Percentiles rank a stretch among this genome's conserved stretches.
These are phyloP conservation scores for Leptographium flavum DNA, from an alignment of 2,329 filamentous ascomycete species.

Conservation along the genomic window DNA sequence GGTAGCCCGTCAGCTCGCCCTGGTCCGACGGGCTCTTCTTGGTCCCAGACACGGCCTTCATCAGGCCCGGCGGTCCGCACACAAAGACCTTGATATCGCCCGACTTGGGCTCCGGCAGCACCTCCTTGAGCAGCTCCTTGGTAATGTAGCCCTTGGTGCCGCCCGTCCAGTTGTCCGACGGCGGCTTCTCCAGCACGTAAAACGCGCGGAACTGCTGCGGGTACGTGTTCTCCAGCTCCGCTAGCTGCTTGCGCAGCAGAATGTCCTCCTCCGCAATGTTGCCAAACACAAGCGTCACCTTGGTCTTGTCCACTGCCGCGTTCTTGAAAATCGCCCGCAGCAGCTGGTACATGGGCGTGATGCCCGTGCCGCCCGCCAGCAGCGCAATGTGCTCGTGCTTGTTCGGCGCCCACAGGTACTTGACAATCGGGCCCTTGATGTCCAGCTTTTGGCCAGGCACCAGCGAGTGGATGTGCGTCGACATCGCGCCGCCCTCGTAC, in stretches of 20 bases:
- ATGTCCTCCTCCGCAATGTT: slow-evolving; percentile 88
- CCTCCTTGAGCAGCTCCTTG: slow-evolving; percentile 89
- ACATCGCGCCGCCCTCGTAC: slow-evolving; percentile 88
- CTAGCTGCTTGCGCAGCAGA: slow-evolving; percentile 71
- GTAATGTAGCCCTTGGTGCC: slow-evolving; percentile 68
- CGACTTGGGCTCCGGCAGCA: slow-evolving; percentile 80
- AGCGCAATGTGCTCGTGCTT: slow-evolving; percentile 83
- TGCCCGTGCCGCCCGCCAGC: slow-evolving; percentile 89
- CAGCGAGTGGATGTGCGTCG: slow-evolving; percentile 73
- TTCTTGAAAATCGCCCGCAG: slow-evolving; percentile 86
- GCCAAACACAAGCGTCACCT: slow-evolving; percentile 88
- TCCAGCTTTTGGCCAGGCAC: slow-evolving; percentile 68
- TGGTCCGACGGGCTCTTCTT: slow-evolving; percentile 93
- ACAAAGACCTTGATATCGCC: slow-evolving; percentile 95
- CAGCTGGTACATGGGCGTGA: slow-evolving; percentile 97
- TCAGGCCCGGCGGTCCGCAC: slow-evolving; percentile 82
- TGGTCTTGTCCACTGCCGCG: slow-evolving; percentile 87
- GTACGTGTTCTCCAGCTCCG: slow-evolving; percentile 84
- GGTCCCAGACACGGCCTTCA: slow-evolving; percentile 78
- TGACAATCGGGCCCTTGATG: slow-evolving; percentile 90
- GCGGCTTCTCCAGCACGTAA: slow-evolving; percentile 69
- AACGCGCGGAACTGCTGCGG: slow-evolving; percentile 91
- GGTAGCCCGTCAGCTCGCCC: slow-evolving; percentile 68
- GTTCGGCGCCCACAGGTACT: slow-evolving; percentile 81
- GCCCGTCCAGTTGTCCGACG: slow-evolving; percentile 57